Percentiles rank a stretch among this genome's conserved stretches.
These are phyloP conservation scores for Fraxinus xanthoxyloides DNA, from an alignment of 305 asterid genomes.

Conservation along the genomic window DNA sequence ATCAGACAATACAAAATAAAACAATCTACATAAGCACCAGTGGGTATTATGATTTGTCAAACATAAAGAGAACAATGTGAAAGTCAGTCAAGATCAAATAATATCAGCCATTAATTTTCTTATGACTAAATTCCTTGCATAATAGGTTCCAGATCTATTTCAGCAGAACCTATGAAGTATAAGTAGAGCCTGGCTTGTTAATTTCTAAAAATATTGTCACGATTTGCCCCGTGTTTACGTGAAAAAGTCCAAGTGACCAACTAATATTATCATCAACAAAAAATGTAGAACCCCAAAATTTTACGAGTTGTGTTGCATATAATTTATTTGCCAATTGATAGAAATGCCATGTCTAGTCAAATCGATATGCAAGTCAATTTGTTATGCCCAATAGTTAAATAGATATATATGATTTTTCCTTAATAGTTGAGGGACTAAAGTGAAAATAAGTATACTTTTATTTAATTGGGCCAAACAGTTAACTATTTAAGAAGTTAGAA, in stretches of 20 bases:
- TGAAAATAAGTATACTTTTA: no score
- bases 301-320: background rate
- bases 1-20: background rate
- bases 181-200: background rate
- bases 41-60: background rate
- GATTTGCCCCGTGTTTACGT: background rate
- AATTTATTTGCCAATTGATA: background rate
- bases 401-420: no score
- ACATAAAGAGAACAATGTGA: background rate
- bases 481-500: no score
- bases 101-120: background rate
- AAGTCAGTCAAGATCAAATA: background rate
- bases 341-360: background rate
- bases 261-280: background rate
- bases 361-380: no score
- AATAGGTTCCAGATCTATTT: conserved; percentile 1
- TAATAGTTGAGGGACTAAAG: no score
- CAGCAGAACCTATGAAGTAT: background rate
- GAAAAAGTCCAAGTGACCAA: background rate
- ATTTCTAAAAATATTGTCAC: background rate
- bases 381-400: no score
- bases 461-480: no score
- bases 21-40: background rate
- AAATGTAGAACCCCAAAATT: background rate
- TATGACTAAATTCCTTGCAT: background rate